These are phyloP conservation scores for Setaria viridis DNA, from an alignment of 202 grass and related monocot genomes.

Conservation along the genomic window DNA sequence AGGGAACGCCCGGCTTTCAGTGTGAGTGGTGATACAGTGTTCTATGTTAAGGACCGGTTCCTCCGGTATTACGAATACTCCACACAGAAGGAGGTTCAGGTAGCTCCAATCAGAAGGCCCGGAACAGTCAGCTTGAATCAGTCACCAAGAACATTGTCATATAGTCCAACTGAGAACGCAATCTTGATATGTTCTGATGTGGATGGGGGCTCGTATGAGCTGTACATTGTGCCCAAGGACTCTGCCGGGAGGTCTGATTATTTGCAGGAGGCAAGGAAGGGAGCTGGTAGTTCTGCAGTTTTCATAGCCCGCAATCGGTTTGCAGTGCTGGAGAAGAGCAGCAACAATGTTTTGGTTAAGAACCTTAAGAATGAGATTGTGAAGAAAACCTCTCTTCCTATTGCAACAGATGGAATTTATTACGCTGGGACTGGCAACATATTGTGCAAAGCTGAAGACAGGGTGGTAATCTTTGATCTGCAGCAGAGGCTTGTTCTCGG, in stretches of 20 bases:
- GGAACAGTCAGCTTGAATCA: conserved; percentile 79
- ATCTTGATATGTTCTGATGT: conserved; percentile 81
- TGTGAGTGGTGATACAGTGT: conserved; percentile 68
- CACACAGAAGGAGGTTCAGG: conserved; percentile 67
- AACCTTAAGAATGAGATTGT: conserved; percentile 86
- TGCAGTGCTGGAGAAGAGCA: conserved; percentile 86
- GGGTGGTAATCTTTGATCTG: conserved; percentile 81
- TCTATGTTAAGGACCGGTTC: conserved; percentile 89
- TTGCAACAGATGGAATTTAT: conserved; percentile 78
- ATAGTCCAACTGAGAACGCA: conserved; percentile 88
- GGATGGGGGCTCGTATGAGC: conserved; percentile 84
- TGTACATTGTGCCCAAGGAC: conserved; percentile 80
- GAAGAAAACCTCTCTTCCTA: conserved; percentile 81
- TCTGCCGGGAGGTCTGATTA: conserved; percentile 72
- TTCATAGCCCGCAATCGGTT: conserved; percentile 82
- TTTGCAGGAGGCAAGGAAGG: conserved; percentile 80
- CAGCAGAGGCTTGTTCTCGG: conserved; percentile 83
- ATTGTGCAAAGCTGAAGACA: conserved; percentile 82
- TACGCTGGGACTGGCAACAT: conserved; percentile 87
- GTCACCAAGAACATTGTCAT: conserved; percentile 73
- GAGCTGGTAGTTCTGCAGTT: conserved; percentile 71
- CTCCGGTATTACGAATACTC: conserved; percentile 72
- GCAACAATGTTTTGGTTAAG: conserved; percentile 77
- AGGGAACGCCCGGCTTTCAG: conserved; percentile 85
- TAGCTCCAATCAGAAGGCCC: conserved; percentile 73